Conservation (phyloP, 305 asterid species). For the Fraxinus sp. region DNA sequence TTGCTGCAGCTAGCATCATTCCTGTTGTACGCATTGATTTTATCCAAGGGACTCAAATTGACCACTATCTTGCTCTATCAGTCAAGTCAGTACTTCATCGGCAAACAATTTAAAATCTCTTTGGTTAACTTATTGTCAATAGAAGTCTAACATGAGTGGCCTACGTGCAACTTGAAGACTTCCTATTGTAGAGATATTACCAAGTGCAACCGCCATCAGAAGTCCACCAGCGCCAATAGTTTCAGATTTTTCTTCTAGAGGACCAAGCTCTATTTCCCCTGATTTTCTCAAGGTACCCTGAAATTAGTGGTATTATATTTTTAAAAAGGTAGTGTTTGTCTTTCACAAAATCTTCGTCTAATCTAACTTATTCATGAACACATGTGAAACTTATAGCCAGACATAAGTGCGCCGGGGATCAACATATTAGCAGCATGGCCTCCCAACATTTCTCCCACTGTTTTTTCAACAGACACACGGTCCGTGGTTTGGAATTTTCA, state of each 20-base stretch:
- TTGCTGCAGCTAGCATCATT: slow-evolving; percentile 45
- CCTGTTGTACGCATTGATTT: slow-evolving; percentile 51
- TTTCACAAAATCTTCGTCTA: background rate
- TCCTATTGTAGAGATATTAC: slow-evolving; percentile 41
- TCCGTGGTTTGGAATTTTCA: slow-evolving; percentile 49
- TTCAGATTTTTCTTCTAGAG: slow-evolving; percentile 59
- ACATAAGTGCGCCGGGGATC: slow-evolving; percentile 62
- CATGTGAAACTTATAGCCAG: slow-evolving; percentile 42
- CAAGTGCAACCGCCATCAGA: slow-evolving; percentile 42
- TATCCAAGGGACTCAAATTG: slow-evolving; percentile 44
- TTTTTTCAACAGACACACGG: slow-evolving; percentile 31
- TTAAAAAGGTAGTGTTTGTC: background rate
- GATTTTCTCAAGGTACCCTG: slow-evolving; percentile 56
- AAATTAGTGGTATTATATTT: background rate
- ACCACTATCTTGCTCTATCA: slow-evolving; percentile 21
- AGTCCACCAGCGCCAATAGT: slow-evolving; percentile 52
- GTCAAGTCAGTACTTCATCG: background rate
- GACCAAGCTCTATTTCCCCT: slow-evolving; percentile 69
- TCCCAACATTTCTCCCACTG: slow-evolving; percentile 40
- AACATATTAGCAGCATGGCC: slow-evolving; percentile 67
- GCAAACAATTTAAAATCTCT: background rate
- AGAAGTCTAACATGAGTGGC: background rate
- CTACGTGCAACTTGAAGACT: slow-evolving; percentile 22
- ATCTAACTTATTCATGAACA: background rate
- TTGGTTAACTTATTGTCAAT: background rate